phyloP scores from a whole-genome alignment of 176 grass and related monocot species.

The Canna indica region DNA sequence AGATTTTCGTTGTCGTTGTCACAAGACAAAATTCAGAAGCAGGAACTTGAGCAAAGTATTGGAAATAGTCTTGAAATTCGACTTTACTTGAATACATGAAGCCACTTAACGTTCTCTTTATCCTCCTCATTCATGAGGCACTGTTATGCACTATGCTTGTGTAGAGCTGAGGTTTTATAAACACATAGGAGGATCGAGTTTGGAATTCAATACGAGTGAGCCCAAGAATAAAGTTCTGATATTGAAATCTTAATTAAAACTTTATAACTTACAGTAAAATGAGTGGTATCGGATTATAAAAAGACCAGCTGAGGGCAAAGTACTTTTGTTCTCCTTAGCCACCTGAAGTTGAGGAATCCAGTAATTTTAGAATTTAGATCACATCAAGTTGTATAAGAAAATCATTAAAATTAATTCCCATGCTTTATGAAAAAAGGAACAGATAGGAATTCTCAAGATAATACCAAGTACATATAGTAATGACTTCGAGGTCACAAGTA shows the following conservation, averaged over 20 bases:
- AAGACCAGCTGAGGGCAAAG: conserved; percentile 6
- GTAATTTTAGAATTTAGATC: neutral
- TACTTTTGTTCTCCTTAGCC: conserved; percentile 13
- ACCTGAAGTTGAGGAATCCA: neutral
- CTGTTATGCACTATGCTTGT: conserved; percentile 11
- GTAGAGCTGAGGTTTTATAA: conserved; percentile 2
- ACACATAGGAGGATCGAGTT: neutral
- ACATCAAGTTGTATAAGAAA: neutral
- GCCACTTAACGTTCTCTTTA: conserved; percentile 14
- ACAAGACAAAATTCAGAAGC: conserved; percentile 22
- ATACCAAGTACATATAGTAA: conserved; percentile 92
- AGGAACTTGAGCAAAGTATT: conserved; percentile 1
- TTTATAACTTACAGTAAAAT: conserved; percentile 10
- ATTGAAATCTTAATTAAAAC: neutral
- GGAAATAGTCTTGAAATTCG: neutral
- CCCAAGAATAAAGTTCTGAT: neutral
- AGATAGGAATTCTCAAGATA: neutral
- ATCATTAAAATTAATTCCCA: neutral
- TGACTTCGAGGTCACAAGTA: no score
- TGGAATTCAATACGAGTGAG: neutral
- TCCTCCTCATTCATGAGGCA: conserved; percentile 12
- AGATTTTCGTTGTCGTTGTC: conserved; percentile 15
- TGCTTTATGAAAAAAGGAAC: neutral
- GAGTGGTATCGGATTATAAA: conserved; percentile 17
- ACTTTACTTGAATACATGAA: conserved; percentile 19